These are phyloP conservation scores for Candida glaebosa DNA, from an alignment of 805 yeast genomes.

Conservation along the genomic window DNA sequence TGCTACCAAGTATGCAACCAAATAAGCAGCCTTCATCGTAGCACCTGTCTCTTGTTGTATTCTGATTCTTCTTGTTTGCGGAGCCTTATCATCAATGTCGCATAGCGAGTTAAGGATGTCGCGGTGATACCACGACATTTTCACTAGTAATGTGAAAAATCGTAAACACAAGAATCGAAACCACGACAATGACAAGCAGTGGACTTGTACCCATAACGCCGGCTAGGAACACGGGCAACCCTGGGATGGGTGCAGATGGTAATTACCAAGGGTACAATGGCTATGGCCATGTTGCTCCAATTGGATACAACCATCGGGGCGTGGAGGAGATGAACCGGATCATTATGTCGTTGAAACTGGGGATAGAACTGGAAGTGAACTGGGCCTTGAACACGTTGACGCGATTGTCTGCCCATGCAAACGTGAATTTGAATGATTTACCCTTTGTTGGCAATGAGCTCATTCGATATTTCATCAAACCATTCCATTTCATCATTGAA, in stretches of 20 bases:
- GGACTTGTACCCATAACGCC: slow-evolving; percentile 1
- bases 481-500: slow-evolving; percentile 24
- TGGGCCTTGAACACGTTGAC: slow-evolving; percentile 64
- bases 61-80: too few species aligned
- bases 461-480: slow-evolving; percentile 32
- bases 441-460: slow-evolving; percentile 42
- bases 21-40: background rate
- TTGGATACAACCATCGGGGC: slow-evolving; percentile 46
- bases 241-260: background rate
- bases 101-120: background rate
- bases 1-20: background rate
- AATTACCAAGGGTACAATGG: slow-evolving; percentile 4
- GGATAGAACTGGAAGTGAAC: slow-evolving; percentile 61
- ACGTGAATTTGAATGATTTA: slow-evolving; percentile 43
- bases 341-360: slow-evolving; percentile 64
- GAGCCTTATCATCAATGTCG: background rate
- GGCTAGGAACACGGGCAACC: background rate
- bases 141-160: background rate
- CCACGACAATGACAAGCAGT: background rate
- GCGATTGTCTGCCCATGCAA: slow-evolving; percentile 47
- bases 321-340: slow-evolving; percentile 62
- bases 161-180: background rate
- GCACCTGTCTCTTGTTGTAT: too few species aligned
- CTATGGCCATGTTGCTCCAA: slow-evolving; percentile 11
- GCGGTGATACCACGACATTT: background rate